Evolutionary conservation across 108 stramenopile genomes (phyloP).

Genomic region (Chaetoceros muelleri): DNA sequence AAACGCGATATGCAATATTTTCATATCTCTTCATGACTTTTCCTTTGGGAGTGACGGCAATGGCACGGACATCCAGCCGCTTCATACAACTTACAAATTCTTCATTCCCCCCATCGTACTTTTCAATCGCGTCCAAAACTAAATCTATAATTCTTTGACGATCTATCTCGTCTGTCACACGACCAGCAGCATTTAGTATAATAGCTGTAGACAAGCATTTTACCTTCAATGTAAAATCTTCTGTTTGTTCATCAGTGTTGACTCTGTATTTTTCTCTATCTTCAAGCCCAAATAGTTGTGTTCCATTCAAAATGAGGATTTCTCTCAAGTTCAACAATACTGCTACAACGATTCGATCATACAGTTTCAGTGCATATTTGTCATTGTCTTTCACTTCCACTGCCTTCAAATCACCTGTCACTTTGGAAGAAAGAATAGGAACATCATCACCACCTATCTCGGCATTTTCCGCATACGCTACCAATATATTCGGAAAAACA

Average conservation of each 20-base stretch:
- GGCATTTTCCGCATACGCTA: not conserved
- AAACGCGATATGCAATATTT: not conserved
- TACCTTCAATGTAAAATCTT: not conserved
- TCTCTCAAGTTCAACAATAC: not conserved
- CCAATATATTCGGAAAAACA: not conserved
- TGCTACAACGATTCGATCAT: not conserved
- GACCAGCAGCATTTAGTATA: not conserved
- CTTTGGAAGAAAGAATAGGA: not conserved
- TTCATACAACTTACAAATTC: not conserved
- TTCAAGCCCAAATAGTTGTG: not conserved
- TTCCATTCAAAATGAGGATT: not conserved
- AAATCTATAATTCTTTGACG: too few relatives aligned
- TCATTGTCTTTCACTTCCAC: not conserved
- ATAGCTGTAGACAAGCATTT: not conserved
- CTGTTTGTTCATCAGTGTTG: not conserved
- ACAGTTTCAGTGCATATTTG: not conserved
- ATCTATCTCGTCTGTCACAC: not conserved
- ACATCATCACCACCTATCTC: not conserved
- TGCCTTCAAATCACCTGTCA: not conserved
- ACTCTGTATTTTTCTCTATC: not conserved
- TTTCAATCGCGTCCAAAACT: too few relatives aligned
- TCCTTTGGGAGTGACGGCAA: not conserved
- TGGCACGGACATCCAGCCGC: not conserved
- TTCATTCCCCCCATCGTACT: not conserved
- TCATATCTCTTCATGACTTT: not conserved